Evolutionary conservation across 2,329 filamentous ascomycete genomes (phyloP), one percentile per base, ranked within the genome.

Genomic region (Myriangium duriaei): DNA sequence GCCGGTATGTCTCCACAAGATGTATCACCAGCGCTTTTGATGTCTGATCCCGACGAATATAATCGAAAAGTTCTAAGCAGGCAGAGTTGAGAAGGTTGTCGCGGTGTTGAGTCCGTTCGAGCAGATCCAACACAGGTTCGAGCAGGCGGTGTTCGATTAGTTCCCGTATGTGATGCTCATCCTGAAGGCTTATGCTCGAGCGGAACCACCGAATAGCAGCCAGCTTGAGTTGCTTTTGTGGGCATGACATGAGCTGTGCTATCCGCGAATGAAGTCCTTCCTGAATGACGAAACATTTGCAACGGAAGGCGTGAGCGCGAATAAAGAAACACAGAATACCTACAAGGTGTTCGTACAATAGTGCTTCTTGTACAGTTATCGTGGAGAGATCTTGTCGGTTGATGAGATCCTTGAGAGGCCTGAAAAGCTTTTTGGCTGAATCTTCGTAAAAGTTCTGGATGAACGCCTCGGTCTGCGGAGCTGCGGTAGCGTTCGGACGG

Each of bases 321-420:
- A 95, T 78, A 57, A 95, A 95, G 63, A 92, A 96, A 55, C 82
- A 87, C 35, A 96, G 70, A 17, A 95, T 83, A 55, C 98, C 91
- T 39, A 95, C 81, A 35, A 98, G 67, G 56, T 95, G 91, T 13
- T 78, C 79, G 58, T 87, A 93, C 45, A 96, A 71, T n/a, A 84
- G 83, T 16, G 91, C 84, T 57, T 94, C 80, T 50, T 91, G 78
- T 38, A 85, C 80, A 15, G 73, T 72, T 47, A 96, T 78, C 44
- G 77, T 69, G 5, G 40, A 32, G 48, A 39, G 17, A 9, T 39
- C 29, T n/a, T 41, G 21, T 44, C 76, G 72, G 36, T 71, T 65
- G 53, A 92, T 81, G 26, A 98, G 68, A 40, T 86, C 78, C 46
- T 86, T 78, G 32, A 98, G 63, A 4, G 91, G 91, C 53, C 80